phyloP scores from a whole-genome alignment of 139 green algal genomes.

The Micractinium sp. region DNA sequence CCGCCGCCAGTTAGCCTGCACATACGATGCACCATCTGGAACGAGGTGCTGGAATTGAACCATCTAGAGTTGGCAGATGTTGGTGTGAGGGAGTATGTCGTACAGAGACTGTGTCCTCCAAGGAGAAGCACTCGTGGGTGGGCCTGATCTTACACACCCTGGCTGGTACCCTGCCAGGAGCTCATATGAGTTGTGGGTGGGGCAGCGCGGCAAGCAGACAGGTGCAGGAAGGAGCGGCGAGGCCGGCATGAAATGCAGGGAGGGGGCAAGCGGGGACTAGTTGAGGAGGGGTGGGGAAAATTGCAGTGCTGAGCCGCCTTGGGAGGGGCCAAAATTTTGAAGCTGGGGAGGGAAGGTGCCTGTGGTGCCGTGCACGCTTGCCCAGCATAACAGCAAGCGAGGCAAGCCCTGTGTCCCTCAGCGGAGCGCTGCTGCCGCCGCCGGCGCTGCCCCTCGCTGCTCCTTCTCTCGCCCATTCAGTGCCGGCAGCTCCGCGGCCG shows the following conservation, averaged over 20 bases:
- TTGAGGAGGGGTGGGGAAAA: neutral
- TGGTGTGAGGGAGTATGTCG: too few relatives aligned
- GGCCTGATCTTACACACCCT: too few relatives aligned
- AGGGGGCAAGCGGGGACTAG: neutral
- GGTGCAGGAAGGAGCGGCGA: too few relatives aligned
- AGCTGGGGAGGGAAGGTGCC: neutral
- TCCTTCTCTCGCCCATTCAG: constrained; percentile 45
- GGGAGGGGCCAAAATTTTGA: neutral
- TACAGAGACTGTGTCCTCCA: too few relatives aligned
- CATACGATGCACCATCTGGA: too few relatives aligned
- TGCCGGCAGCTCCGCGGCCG: neutral
- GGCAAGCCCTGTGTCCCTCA: neutral
- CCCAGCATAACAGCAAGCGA: neutral
- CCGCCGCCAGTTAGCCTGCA: too few relatives aligned
- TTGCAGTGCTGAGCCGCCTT: neutral
- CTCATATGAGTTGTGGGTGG: too few relatives aligned
- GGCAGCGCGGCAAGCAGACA: too few relatives aligned
- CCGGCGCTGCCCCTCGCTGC: neutral
- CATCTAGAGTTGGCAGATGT: too few relatives aligned
- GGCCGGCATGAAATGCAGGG: neutral
- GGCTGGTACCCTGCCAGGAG: too few relatives aligned
- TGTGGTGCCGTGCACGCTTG: neutral
- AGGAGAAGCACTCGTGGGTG: too few relatives aligned
- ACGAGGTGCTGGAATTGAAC: too few relatives aligned
- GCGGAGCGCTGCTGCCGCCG: neutral